Base-by-base conservation (phyloP, 2,329 filamentous ascomycete species). In the Botryotinia narcissicola region DNA sequence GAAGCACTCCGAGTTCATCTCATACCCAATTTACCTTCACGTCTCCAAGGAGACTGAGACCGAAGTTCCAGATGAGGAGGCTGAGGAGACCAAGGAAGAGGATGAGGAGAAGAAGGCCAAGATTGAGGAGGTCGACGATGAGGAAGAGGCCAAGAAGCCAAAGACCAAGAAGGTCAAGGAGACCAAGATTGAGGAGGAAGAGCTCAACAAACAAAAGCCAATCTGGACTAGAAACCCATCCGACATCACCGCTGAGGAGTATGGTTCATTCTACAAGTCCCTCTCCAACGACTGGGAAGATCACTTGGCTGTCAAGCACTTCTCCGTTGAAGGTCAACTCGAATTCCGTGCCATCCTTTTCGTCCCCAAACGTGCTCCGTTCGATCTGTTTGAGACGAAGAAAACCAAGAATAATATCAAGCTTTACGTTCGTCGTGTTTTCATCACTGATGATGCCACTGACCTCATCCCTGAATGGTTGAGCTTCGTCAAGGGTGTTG, bases 341-440 rank as follows among this genome's bases (percentile, higher is more conserved):
- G 96, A 99, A 88, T 99, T 99, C 94, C 95, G 95, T 79, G 96
- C 96, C 79, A 97, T 99, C 86, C 94, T 99, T 84, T 99, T 97
- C 89, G 95, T 99, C 73, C 96, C 96, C 84, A 98, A 99, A 93
- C 95, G 96, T 82, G 96, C 96, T 85, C 96, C 96, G 81, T 99
- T 99, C 85, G 96, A 99, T 83, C 93, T 99, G 77, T 99, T 99
- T 85, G 96, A 99, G 93, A 98, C 95, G 84, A 99, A 99, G 94
- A 97, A 98, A 93, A 98, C 95, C 84, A 99, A 99, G 94, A 99
- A 98, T 93, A 99, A 99, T 93, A 98, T 99, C 91, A 99, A 99
- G 92, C 92, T 99, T 81, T 99, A 99, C 87, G 96, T 99, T 83
- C 95, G 96, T 85, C 96, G 96, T 84, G 96, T 99, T 86, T 99